phyloP scores from a whole-genome alignment of 2,329 filamentous ascomycete species.

The Keithomyces neogunnii region DNA sequence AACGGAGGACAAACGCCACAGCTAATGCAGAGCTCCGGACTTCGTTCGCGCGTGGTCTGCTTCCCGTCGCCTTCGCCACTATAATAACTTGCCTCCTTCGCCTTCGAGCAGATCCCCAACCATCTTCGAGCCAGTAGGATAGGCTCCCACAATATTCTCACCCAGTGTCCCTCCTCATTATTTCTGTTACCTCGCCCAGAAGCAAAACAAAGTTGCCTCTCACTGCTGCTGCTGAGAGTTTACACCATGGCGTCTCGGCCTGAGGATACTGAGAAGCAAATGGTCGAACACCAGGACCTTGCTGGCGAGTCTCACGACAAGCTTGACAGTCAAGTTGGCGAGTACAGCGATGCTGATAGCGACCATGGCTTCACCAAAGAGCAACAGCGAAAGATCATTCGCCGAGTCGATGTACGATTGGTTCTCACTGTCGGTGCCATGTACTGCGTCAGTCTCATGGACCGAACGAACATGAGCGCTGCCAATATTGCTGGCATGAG shows the following conservation, averaged over 20 bases:
- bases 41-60: background rate
- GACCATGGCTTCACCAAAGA: constrained; percentile 43
- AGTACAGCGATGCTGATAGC: constrained; percentile 37
- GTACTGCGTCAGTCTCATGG: constrained; percentile 72
- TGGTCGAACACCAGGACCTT: constrained; percentile 15
- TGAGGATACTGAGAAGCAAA: constrained; percentile 15
- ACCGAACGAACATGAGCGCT: constrained; percentile 67
- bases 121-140: background rate
- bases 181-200: background rate
- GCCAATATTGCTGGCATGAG: constrained; percentile 62
- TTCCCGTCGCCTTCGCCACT: background rate
- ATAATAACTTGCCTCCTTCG: background rate
- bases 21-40: background rate
- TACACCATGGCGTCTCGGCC: constrained; percentile 15
- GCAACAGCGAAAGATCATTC: constrained; percentile 61
- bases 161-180: background rate
- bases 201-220: background rate
- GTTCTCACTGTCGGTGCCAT: constrained; percentile 54
- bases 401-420: constrained; percentile 58
- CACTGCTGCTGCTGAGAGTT: background rate
- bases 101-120: background rate
- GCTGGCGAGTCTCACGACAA: constrained; percentile 15
- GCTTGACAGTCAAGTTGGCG: constrained; percentile 19
- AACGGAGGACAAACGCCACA: background rate
- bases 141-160: background rate